Evolutionary conservation across 148 eudicot species (phyloP).

Genomic region (Polygonum maritimum): DNA sequence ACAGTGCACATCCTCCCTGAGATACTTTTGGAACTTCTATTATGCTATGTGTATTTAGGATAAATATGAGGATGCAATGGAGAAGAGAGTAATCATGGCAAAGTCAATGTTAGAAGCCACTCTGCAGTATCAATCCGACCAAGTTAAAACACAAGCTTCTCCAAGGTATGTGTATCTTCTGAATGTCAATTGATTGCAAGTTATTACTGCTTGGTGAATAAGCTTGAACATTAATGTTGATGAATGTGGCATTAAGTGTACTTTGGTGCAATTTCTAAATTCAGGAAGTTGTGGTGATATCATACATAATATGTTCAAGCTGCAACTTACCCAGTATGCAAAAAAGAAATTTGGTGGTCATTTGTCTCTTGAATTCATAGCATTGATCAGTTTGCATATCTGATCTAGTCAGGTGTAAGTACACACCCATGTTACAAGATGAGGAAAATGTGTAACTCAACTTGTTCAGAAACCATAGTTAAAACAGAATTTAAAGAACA

Average conservation of each 20-base stretch:
- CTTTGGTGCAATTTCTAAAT: neutral
- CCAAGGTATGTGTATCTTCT: constrained; percentile 45
- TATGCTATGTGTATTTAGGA: constrained; percentile 33
- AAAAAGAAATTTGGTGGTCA: neutral
- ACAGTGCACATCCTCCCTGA: neutral
- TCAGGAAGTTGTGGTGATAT: neutral
- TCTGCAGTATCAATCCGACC: constrained; percentile 96
- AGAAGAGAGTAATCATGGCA: constrained; percentile 92
- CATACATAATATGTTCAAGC: neutral
- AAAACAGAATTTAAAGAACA: neutral
- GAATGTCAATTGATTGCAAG: neutral
- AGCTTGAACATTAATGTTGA: neutral
- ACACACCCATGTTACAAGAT: neutral
- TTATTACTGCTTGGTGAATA: neutral
- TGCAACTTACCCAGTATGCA: neutral
- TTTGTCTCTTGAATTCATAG: neutral
- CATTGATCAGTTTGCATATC: neutral
- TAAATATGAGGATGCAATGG: constrained; percentile 92
- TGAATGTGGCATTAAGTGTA: neutral
- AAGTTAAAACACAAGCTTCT: constrained; percentile 73
- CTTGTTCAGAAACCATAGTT: neutral
- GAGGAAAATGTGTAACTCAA: neutral
- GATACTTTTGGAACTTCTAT: neutral
- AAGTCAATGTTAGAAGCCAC: constrained; percentile 99
- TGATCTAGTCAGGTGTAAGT: neutral